These are phyloP conservation scores for Talaromyces islandicus DNA, from an alignment of 2,329 filamentous ascomycete genomes.

Conservation along the genomic window DNA sequence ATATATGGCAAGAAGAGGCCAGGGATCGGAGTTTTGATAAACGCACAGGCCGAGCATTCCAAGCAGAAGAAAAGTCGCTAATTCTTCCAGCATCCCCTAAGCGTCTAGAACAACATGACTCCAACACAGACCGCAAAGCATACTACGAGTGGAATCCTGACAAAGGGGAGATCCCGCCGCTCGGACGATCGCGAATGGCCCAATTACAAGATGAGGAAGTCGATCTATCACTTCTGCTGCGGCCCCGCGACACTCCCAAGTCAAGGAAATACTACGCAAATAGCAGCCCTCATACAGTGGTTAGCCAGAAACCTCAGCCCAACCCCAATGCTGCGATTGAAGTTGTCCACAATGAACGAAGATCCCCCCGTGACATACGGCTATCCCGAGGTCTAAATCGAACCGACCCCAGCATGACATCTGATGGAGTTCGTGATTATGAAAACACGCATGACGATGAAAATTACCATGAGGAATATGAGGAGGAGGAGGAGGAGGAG, in stretches of 20 bases:
- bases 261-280: slow-evolving; percentile 31
- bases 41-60: slow-evolving; percentile 15
- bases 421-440: not conserved
- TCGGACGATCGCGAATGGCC: slow-evolving; percentile 27
- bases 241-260: slow-evolving; percentile 28
- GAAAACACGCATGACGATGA: not conserved
- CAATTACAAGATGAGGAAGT: slow-evolving; percentile 29
- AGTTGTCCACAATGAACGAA: not conserved
- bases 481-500: not conserved
- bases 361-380: not conserved
- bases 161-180: slow-evolving; percentile 20
- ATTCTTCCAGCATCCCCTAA: slow-evolving; percentile 8
- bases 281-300: slow-evolving; percentile 23
- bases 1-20: slow-evolving; percentile 45
- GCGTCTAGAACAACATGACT: not conserved
- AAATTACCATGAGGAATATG: not conserved
- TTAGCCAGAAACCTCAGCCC: slow-evolving; percentile 12
- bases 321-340: not conserved
- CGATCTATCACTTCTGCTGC: slow-evolving; percentile 27
- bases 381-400: not conserved
- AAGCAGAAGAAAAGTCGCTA: slow-evolving; percentile 18
- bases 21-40: slow-evolving; percentile 25
- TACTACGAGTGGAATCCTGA: slow-evolving; percentile 30
- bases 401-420: not conserved
- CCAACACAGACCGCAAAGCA: slow-evolving; percentile 5